Conservation (phyloP, 2,329 filamentous ascomycete species). For the Juglanconis oblonga region DNA sequence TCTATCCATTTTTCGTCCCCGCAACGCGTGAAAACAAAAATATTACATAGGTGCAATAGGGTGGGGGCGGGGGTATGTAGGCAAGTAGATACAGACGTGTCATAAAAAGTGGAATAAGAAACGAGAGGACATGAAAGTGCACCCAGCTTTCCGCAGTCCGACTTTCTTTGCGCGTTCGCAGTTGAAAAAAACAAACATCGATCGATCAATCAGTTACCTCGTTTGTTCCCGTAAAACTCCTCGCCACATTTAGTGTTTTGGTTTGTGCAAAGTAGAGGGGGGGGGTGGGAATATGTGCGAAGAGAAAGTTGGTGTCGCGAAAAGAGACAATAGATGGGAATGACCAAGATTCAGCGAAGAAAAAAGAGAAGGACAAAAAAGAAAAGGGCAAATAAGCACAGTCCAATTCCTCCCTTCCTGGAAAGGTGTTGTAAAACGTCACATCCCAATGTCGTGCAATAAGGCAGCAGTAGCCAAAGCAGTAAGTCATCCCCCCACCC, state of each 20-base stretch:
- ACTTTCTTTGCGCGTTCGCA: too few species aligned
- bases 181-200: neutral
- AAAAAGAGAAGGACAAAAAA: neutral
- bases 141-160: too few species aligned
- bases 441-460: too few species aligned
- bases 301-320: neutral
- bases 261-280: neutral
- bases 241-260: conserved; percentile 12
- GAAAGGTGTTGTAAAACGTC: too few species aligned
- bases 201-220: neutral
- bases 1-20: too few species aligned
- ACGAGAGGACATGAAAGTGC: neutral
- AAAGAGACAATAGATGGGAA: too few species aligned
- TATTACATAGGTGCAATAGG: neutral
- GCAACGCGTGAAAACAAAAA: neutral
- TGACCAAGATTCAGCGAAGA: neutral
- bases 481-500: too few species aligned
- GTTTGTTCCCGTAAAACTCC: conserved; percentile 14
- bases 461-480: too few species aligned
- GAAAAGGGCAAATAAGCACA: neutral
- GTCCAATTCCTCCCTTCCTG: too few species aligned
- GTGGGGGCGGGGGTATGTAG: neutral
- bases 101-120: neutral
- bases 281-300: conserved; percentile 12
- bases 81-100: neutral